These are phyloP conservation scores for Penicillium sp. DNA, from an alignment of 2,329 filamentous ascomycete species.

Conservation along the genomic window DNA sequence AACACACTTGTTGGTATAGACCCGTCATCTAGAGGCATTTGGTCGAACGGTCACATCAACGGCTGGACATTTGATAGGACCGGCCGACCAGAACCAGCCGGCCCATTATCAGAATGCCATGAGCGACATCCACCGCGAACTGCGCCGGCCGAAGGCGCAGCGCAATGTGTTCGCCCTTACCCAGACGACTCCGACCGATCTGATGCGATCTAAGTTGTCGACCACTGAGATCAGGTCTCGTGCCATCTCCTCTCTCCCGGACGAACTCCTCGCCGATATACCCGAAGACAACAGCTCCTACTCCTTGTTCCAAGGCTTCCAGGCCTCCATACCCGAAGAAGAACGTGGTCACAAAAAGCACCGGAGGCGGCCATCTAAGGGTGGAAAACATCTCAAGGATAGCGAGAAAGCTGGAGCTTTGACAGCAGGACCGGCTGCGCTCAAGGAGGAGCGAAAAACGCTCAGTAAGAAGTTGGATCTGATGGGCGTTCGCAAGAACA, in stretches of 20 bases:
- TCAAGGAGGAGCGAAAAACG: slow-evolving; percentile 76
- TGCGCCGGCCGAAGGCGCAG: slow-evolving; percentile 79
- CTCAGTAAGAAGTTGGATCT: slow-evolving; percentile 86
- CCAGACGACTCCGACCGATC: slow-evolving; percentile 85
- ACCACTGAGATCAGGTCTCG: slow-evolving; percentile 91
- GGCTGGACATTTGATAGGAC: slow-evolving; percentile 81
- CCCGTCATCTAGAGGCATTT: slow-evolving; percentile 86
- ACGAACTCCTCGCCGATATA: slow-evolving; percentile 85
- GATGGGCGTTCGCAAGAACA: slow-evolving; percentile 89
- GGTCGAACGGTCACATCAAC: slow-evolving; percentile 92
- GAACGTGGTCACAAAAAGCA: slow-evolving; percentile 64
- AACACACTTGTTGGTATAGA: slow-evolving; percentile 49
- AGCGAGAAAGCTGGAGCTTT: slow-evolving; percentile 56
- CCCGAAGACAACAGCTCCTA: slow-evolving; percentile 83
- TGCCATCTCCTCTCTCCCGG: slow-evolving; percentile 80
- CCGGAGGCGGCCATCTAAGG: slow-evolving; percentile 67
- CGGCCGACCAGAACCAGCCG: slow-evolving; percentile 53
- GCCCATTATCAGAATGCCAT: slow-evolving; percentile 82
- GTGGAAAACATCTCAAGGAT: slow-evolving; percentile 68
- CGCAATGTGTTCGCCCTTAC: slow-evolving; percentile 88
- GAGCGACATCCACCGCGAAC: slow-evolving; percentile 82
- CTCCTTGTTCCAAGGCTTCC: slow-evolving; percentile 94
- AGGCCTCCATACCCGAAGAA: slow-evolving; percentile 78
- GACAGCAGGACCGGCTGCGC: slow-evolving; percentile 65
- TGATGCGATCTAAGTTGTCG: slow-evolving; percentile 88